phyloP scores from a whole-genome alignment of 805 yeast genomes.

The Starmerella gropengiesseri region DNA sequence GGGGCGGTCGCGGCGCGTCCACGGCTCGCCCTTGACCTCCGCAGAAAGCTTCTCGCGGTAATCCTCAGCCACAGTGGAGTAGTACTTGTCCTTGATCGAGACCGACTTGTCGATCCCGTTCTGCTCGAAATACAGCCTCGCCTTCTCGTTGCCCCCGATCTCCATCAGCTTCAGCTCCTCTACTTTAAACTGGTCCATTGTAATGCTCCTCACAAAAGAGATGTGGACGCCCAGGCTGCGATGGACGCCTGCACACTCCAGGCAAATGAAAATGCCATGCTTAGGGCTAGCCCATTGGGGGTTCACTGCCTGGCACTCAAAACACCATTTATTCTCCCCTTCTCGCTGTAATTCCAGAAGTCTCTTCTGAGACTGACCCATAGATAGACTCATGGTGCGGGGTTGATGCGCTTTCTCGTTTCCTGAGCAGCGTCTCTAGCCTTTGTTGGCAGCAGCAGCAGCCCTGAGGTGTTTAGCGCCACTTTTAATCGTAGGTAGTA shows the following conservation, averaged over 20 bases:
- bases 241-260: constrained; percentile 96
- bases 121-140: constrained; percentile 52
- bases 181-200: constrained; percentile 97
- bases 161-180: constrained; percentile 89
- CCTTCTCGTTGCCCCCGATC: constrained; percentile 78
- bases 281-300: constrained; percentile 99
- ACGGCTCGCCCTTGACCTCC: constrained; percentile 60
- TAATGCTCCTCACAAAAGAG: constrained; percentile 89
- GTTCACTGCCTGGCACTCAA: constrained; percentile 89
- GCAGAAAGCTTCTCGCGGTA: constrained; percentile 75
- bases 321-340: constrained; percentile 78
- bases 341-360: constrained; percentile 57
- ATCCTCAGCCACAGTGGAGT: constrained; percentile 87
- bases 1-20: constrained; percentile 40
- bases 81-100: constrained; percentile 66
- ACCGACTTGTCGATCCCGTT: constrained; percentile 59
- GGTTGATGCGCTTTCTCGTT: not conserved
- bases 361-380: constrained; percentile 44
- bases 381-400: constrained; percentile 9
- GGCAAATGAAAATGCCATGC: constrained; percentile 91
- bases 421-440: not conserved
- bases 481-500: too few species aligned
- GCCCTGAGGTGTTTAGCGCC: too few species aligned
- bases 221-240: constrained; percentile 90
- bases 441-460: not conserved